A percentile compares a stretch with the other conserved stretches of the same genome.
Evolutionary conservation across 176 grass and related monocot species (phyloP).

Genomic region (Tillandsia fasciculata): DNA sequence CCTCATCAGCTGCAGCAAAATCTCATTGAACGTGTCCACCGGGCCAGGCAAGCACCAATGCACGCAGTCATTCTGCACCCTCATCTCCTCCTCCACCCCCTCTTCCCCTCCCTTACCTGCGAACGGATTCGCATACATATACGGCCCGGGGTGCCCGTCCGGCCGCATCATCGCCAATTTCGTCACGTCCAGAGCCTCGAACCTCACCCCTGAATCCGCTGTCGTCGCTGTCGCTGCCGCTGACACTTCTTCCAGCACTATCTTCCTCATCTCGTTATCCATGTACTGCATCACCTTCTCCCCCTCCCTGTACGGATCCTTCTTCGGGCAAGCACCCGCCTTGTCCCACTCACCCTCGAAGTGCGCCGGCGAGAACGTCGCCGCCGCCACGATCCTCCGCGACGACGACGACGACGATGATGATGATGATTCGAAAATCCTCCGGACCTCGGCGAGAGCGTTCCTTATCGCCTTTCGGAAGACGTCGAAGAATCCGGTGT

Average conservation of each 20-base stretch:
- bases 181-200: slow-evolving; percentile 62
- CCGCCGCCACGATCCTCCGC: slow-evolving; percentile 35
- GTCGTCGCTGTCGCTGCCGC: slow-evolving; percentile 4
- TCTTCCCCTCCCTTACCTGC: slow-evolving; percentile 8
- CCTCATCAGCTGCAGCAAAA: slow-evolving; percentile 35
- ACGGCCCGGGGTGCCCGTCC: slow-evolving; percentile 71
- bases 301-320: slow-evolving; percentile 33
- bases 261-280: slow-evolving; percentile 42
- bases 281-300: slow-evolving; percentile 63
- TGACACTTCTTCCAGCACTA: slow-evolving; percentile 41
- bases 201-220: slow-evolving; percentile 11
- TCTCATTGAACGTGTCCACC: slow-evolving; percentile 72
- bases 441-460: slow-evolving; percentile 37
- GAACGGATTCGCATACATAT: slow-evolving; percentile 64
- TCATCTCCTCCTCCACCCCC: slow-evolving; percentile 14
- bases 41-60: slow-evolving; percentile 84
- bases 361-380: slow-evolving; percentile 80
- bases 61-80: slow-evolving; percentile 86
- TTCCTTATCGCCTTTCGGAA: slow-evolving; percentile 37
- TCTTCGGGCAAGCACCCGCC: slow-evolving; percentile 57
- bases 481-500: slow-evolving; percentile 69
- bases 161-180: slow-evolving; percentile 51
- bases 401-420: slow-evolving; percentile 6
- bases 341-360: slow-evolving; percentile 93
- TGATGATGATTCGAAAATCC: no score